Evolutionary conservation across 2,329 filamentous ascomycete genomes (phyloP).

Genomic region (Alternaria sp.): DNA sequence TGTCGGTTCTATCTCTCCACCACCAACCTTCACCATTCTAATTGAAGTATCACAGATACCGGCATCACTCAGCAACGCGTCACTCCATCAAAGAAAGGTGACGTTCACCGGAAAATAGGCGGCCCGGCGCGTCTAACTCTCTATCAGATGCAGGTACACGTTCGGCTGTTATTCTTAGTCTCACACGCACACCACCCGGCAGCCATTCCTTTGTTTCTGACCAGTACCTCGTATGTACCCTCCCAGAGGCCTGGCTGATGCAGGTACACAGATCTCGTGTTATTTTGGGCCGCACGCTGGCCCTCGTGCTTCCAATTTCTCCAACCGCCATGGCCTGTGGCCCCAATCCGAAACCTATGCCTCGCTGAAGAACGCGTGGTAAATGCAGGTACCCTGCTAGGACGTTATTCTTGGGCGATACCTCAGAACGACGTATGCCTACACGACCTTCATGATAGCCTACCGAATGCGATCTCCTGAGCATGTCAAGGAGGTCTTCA

Average conservation of each 20-base stretch:
- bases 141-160: conserved; percentile 28
- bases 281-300: conserved; percentile 8
- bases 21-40: conserved; percentile 36
- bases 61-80: conserved; percentile 1
- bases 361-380: conserved; percentile 7
- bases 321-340: conserved; percentile 1
- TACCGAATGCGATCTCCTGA: too few relatives aligned
- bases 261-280: conserved; percentile 10
- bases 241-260: conserved; percentile 7
- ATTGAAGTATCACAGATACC: conserved; percentile 20
- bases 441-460: background rate
- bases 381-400: conserved; percentile 4
- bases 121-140: conserved; percentile 22
- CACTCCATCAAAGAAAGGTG: conserved; percentile 1
- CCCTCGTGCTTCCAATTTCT: background rate
- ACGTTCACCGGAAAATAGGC: conserved; percentile 9
- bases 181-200: background rate
- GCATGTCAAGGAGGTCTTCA: too few relatives aligned
- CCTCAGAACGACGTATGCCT: background rate
- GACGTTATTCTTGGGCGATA: conserved; percentile 8
- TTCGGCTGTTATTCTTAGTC: conserved; percentile 27
- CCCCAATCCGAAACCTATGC: conserved; percentile 8
- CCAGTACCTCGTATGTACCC: background rate
- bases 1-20: conserved; percentile 15
- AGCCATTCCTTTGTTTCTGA: background rate